Evolutionary conservation across 75 land plant species (phyloP), one percentile per base, ranked within the genome.

Genomic region (Cunninghamia lanceolata): DNA sequence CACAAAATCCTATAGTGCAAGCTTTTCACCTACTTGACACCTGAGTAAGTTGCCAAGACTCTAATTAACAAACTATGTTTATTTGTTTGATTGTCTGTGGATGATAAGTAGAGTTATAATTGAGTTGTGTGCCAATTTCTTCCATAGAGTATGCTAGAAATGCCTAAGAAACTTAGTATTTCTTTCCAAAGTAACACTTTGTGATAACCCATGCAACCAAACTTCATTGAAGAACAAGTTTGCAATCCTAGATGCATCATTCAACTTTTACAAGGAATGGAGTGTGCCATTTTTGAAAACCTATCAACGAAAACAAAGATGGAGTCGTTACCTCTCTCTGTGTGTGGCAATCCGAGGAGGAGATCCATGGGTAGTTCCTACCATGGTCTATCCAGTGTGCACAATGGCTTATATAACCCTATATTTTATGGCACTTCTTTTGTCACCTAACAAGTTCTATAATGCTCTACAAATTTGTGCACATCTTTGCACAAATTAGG

Each of bases 1-100:
- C 47, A 46, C 47, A 46, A 46, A 46, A 46, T 46, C 47, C 8
- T 7, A 46, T 10, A 8, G 9, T 46, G 47, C 10, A 46, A 0
- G 10, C 10, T 46, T 46, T 46, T 46, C 9, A 46, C 8, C 47
- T 43, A 43, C 46, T 46, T 0, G 9, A 46, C 7, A 8, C 0
- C 7, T 46, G 47, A 59, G 4, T 59, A 85, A 19, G n/a, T 87
- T 76, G 2, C 83, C 91, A 2, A 83, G 53, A 54, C 59, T 85
- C 7, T 85, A 1, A 66, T 90, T 88, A 63, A 63, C 46, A 45
- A 87, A 87, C 76, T 91, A 85, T 16, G 87, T 89, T 83, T 91
- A 88, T 16, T 88, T 73, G 82, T 91, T 54, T 21, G n/a, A n/a
- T n/a, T n/a, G 86, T 86, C 66, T 87, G 85, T 3, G 88, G 85